Conservation (phyloP, 176 grass and related monocot genomes). For the Pharus latifolius region DNA sequence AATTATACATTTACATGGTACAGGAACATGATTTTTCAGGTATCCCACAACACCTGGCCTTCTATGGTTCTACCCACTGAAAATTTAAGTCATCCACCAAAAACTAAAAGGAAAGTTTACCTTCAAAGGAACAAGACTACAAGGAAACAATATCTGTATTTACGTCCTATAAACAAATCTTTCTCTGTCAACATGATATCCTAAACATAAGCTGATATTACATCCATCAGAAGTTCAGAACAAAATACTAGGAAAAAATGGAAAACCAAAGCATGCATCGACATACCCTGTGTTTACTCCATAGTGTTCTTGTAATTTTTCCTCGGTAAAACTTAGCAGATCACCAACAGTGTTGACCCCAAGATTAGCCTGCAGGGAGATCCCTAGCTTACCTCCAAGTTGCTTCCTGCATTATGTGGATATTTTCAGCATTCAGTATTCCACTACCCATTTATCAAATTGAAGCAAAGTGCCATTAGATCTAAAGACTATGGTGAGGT, state of each 20-base stretch:
- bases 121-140: no score
- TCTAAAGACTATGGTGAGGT: no score
- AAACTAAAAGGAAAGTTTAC: not conserved
- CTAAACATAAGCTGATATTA: not conserved
- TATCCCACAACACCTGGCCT: not conserved
- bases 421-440: constrained; percentile 9
- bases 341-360: constrained; percentile 71
- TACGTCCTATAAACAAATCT: not conserved
- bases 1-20: not conserved
- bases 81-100: not conserved
- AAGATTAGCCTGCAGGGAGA: constrained; percentile 75
- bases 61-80: not conserved
- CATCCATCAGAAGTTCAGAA: not conserved
- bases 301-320: constrained; percentile 73
- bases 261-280: not conserved
- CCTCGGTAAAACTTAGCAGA: constrained; percentile 62
- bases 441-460: not conserved
- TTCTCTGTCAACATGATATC: not conserved
- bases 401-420: constrained; percentile 66
- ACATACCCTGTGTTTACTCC: constrained; percentile 84
- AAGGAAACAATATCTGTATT: no score
- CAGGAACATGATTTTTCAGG: not conserved
- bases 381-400: constrained; percentile 94
- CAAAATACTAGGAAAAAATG: not conserved
- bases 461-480: not conserved